A percentile compares a stretch with the other conserved stretches of the same genome.
Evolutionary conservation across 2,329 filamentous ascomycete species (phyloP).

Genomic region (Xylaria hypoxylon): DNA sequence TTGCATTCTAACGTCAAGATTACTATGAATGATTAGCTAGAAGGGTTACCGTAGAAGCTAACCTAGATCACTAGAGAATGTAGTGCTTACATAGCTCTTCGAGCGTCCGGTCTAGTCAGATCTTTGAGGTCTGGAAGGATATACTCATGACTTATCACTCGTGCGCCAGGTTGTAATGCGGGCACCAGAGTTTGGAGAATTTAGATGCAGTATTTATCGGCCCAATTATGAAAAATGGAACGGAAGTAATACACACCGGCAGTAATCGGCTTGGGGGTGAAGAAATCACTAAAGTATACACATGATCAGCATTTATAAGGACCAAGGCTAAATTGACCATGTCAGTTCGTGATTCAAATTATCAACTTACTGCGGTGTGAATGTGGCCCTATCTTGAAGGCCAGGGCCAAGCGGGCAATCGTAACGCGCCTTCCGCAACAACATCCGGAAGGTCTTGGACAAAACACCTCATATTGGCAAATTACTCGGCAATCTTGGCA

Average conservation of each 20-base stretch:
- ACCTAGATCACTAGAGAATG: neutral
- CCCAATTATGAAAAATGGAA: constrained; percentile 50
- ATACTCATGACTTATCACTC: constrained; percentile 42
- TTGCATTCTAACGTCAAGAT: constrained; percentile 43
- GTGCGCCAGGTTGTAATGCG: constrained; percentile 40
- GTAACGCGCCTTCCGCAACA: constrained; percentile 34
- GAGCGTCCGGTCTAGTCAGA: constrained; percentile 35
- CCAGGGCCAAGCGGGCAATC: constrained; percentile 30
- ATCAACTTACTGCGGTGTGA: constrained; percentile 38
- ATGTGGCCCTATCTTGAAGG: constrained; percentile 38
- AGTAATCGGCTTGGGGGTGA: constrained; percentile 36
- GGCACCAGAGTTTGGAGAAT: constrained; percentile 48
- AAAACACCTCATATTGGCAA: constrained; percentile 43
- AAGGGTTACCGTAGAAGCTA: no score
- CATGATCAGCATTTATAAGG: no score
- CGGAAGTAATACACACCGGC: constrained; percentile 47
- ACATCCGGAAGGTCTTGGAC: constrained; percentile 43
- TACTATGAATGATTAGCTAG: constrained; percentile 20
- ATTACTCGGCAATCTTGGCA: constrained; percentile 44
- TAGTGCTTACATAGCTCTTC: constrained; percentile 43
- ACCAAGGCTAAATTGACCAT: no score
- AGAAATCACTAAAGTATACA: constrained; percentile 39
- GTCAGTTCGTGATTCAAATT: no score
- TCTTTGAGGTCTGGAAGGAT: constrained; percentile 37
- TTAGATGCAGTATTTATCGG: constrained; percentile 49